A percentile compares a stretch with the other conserved stretches of the same genome.
These are phyloP conservation scores for Barnettozyma botsteinii DNA, from an alignment of 805 yeast species.

Conservation along the genomic window DNA sequence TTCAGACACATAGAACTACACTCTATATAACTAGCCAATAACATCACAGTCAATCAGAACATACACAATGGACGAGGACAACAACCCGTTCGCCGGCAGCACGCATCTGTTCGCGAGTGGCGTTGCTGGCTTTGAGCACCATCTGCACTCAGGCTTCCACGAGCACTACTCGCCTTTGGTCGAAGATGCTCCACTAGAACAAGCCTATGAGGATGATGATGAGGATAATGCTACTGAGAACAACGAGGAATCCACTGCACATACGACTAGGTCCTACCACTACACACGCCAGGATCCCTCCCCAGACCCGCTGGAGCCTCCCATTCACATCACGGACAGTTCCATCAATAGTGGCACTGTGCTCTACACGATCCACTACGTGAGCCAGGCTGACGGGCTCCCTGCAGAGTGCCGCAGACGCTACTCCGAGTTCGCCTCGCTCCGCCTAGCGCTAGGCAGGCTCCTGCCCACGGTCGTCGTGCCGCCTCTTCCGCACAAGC, in stretches of 20 bases:
- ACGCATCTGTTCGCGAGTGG: slow-evolving; percentile 24
- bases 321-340: slow-evolving; percentile 52
- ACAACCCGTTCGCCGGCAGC: slow-evolving; percentile 29
- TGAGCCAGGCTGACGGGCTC: slow-evolving; percentile 17
- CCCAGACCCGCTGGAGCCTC: no score
- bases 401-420: slow-evolving; percentile 58
- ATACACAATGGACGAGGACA: slow-evolving; percentile 24
- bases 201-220: background rate
- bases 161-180: background rate
- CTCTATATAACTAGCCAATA: no score
- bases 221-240: background rate
- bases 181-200: background rate
- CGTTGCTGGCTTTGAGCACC: slow-evolving; percentile 3
- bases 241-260: background rate
- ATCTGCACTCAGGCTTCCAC: slow-evolving; percentile 1
- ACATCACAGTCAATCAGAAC: no score
- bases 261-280: background rate
- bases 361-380: slow-evolving; percentile 68
- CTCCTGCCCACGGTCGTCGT: slow-evolving; percentile 76
- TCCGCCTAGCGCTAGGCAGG: slow-evolving; percentile 61
- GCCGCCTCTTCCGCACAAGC: slow-evolving; percentile 94
- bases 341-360: slow-evolving; percentile 57
- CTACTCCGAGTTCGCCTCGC: slow-evolving; percentile 86
- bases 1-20: no score
- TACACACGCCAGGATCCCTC: no score